Percentiles rank a stretch among this genome's conserved stretches.
Evolutionary conservation across 2,329 filamentous ascomycete species (phyloP).

Genomic region (Leptographium flavum): DNA sequence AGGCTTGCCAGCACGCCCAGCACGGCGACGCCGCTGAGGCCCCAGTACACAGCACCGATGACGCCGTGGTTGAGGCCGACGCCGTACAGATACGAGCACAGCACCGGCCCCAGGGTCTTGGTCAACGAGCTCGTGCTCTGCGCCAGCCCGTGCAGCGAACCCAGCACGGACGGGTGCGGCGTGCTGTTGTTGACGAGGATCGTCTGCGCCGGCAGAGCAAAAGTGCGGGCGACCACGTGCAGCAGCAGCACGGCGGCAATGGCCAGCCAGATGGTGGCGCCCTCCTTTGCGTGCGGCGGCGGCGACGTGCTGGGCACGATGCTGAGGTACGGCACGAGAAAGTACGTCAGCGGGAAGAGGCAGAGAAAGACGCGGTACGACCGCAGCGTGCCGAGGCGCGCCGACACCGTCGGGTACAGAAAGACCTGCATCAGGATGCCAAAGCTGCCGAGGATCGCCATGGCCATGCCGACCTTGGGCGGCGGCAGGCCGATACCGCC

Average conservation of each 20-base stretch:
- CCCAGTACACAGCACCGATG: conserved; percentile 46
- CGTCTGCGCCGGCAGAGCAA: conserved; percentile 44
- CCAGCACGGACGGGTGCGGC: conserved; percentile 40
- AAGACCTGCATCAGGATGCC: conserved; percentile 62
- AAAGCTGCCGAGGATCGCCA: conserved; percentile 60
- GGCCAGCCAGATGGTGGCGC: conserved; percentile 46
- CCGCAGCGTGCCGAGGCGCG: conserved; percentile 50
- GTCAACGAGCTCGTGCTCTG: conserved; percentile 46
- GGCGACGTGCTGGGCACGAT: conserved; percentile 44
- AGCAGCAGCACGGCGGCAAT: conserved; percentile 48
- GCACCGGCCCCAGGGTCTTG: conserved; percentile 43
- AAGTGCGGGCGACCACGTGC: conserved; percentile 61
- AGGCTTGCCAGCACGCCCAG: conserved; percentile 35
- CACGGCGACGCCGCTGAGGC: conserved; percentile 32
- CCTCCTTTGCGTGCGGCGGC: conserved; percentile 36
- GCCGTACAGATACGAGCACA: conserved; percentile 48
- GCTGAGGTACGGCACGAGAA: conserved; percentile 55
- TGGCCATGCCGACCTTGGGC: conserved; percentile 58
- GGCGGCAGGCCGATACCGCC: conserved; percentile 65
- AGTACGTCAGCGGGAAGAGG: conserved; percentile 57
- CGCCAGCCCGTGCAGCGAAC: conserved; percentile 40
- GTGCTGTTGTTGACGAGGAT: conserved; percentile 48
- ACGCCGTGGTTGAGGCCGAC: conserved; percentile 39
- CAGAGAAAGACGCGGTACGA: conserved; percentile 56
- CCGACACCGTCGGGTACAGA: conserved; percentile 54